Percentiles rank a stretch among this genome's conserved stretches.
phyloP scores from a whole-genome alignment of 2,329 filamentous ascomycete species.

The Aspergillus novoparasiticus region DNA sequence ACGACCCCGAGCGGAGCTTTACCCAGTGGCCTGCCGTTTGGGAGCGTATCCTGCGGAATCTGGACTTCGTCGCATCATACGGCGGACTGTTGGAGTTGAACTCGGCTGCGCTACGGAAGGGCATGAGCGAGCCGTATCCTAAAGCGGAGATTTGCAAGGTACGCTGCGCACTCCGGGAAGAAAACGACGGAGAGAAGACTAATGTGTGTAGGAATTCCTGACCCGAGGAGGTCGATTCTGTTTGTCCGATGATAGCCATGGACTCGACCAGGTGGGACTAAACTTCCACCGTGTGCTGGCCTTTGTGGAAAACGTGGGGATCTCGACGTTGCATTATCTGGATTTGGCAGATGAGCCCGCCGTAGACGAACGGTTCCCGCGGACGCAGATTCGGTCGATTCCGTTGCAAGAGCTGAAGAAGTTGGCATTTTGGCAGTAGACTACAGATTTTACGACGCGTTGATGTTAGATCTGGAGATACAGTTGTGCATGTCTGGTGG shows the following conservation, averaged over 20 bases:
- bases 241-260: conserved; percentile 93
- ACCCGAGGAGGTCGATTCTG: conserved; percentile 77
- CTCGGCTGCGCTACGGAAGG: conserved; percentile 83
- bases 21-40: conserved; percentile 67
- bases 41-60: conserved; percentile 72
- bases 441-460: not conserved
- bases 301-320: conserved; percentile 62
- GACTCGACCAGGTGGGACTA: conserved; percentile 80
- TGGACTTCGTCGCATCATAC: conserved; percentile 70
- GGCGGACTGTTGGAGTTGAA: conserved; percentile 89
- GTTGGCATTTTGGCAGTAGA: conserved; percentile 34
- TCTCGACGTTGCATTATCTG: conserved; percentile 43
- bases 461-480: not conserved
- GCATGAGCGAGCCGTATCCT: conserved; percentile 88
- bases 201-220: conserved; percentile 68
- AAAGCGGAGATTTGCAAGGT: conserved; percentile 71
- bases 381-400: conserved; percentile 34
- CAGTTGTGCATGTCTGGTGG: not conserved
- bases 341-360: conserved; percentile 27
- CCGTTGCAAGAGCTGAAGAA: conserved; percentile 38
- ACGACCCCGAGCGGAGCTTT: conserved; percentile 66
- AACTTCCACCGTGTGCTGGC: conserved; percentile 74
- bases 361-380: conserved; percentile 41
- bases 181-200: not conserved
- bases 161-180: not conserved